Evolutionary conservation across 805 yeast genomes (phyloP), one percentile per base, ranked within the genome.

Genomic region (Ogataea siamensis): DNA sequence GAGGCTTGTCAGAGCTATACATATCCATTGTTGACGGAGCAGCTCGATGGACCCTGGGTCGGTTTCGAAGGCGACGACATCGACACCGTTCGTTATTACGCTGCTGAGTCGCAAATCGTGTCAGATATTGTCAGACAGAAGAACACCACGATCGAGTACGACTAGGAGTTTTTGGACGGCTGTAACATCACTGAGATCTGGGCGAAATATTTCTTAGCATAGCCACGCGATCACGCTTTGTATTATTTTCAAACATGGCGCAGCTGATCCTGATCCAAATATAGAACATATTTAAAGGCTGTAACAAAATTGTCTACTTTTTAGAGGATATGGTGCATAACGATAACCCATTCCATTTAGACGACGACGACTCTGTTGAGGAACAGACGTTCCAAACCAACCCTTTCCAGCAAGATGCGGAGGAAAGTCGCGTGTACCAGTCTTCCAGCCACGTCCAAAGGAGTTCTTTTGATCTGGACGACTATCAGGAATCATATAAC

Each of bases 21-120:
- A 1, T 71, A 73, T 49, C 82, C 82, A 1, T 58, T 58, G 37
- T 51, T 76, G 26, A 52, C 55, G 1, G 74, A 74, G 40, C 67
- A 70, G 5, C 53, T 74, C 40, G 66, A 74, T 46, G 81, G 81
- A 0, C 78, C 80, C 7, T 70, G 79, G 73, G 60, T 74, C 16
- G 81, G 79, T 8, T 76, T 76, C 47, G 71, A 68, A 22, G 80
- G 79, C 0, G 76, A 76, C 46, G 60, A 58, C 37, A 63, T 74
- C 9, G 68, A 71, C 31, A 60, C 63, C 53, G 58, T 72, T 13
- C 63, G 66, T 20, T 67, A 53, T 29, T 33, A 18, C 18, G 28
- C 17, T 27, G 35, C 12, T 30, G 28, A 25, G 5, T 25, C 34
- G n/a, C 47, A 43, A 10, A 37, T 54, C 5, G 36, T 39, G 5